Conservation (phyloP, 1,139 yeast species). For the Pichia sp. region DNA sequence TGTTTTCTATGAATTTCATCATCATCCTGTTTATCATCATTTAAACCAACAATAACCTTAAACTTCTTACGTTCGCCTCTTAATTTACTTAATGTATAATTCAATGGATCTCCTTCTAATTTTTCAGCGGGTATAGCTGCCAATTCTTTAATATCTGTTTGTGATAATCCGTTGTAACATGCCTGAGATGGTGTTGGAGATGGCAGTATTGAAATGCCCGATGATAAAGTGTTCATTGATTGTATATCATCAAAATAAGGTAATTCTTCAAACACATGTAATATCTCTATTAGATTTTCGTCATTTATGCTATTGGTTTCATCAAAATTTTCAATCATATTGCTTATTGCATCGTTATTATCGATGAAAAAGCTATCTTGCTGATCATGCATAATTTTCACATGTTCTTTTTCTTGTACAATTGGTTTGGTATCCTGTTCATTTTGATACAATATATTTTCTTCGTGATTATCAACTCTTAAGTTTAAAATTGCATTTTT, state of each 20-base stretch:
- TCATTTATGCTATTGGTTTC: background rate
- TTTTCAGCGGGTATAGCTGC: conserved; percentile 81
- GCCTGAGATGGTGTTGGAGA: conserved; percentile 28
- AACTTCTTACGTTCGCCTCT: conserved; percentile 48
- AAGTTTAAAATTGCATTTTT: conserved; percentile 14
- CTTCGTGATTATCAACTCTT: conserved; percentile 4
- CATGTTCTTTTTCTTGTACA: too few relatives aligned
- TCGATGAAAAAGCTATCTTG: too few relatives aligned
- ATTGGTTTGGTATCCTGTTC: background rate
- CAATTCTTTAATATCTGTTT: conserved; percentile 57
- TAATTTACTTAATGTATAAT: conserved; percentile 64
- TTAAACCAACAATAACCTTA: conserved; percentile 21
- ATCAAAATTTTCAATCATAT: background rate
- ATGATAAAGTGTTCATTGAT: background rate
- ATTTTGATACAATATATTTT: conserved; percentile 13
- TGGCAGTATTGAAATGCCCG: conserved; percentile 24
- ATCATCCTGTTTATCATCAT: conserved; percentile 10
- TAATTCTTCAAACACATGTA: conserved; percentile 10
- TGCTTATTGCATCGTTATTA: background rate
- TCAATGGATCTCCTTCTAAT: conserved; percentile 63
- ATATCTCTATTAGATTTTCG: background rate
- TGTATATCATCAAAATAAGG: conserved; percentile 9
- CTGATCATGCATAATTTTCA: too few relatives aligned
- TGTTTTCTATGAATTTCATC: conserved; percentile 17
- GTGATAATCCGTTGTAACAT: conserved; percentile 58